Evolutionary conservation across 2,329 filamentous ascomycete species (phyloP).

Genomic region (Phialophora verrucosa): DNA sequence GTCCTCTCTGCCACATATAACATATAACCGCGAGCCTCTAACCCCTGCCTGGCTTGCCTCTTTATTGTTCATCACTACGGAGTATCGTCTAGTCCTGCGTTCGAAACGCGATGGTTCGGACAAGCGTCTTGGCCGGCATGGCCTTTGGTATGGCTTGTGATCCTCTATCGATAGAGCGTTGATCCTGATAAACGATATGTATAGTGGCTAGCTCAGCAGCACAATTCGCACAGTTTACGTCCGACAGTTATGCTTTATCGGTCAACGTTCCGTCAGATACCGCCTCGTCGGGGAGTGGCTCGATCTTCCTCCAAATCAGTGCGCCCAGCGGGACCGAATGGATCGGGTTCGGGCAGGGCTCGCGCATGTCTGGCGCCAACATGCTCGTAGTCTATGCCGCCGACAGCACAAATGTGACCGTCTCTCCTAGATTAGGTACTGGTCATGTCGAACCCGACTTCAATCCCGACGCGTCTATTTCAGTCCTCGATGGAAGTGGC

Average conservation of each 20-base stretch:
- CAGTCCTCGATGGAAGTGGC: constrained; percentile 60
- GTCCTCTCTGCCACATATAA: neutral
- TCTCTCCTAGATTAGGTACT: constrained; percentile 58
- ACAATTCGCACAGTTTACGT: constrained; percentile 34
- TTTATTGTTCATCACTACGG: neutral
- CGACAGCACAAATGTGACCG: constrained; percentile 61
- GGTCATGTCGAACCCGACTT: constrained; percentile 53
- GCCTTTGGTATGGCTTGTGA: constrained; percentile 23
- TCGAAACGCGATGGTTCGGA: constrained; percentile 28
- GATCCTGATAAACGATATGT: constrained; percentile 44
- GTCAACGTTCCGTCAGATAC: constrained; percentile 62
- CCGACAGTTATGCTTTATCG: constrained; percentile 38
- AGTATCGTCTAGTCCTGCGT: neutral
- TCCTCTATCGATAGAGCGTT: constrained; percentile 18
- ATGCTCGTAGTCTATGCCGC: constrained; percentile 66
- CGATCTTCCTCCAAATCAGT: constrained; percentile 64
- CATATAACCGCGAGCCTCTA: neutral
- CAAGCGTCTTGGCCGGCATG: constrained; percentile 27
- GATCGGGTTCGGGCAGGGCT: constrained; percentile 63
- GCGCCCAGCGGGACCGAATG: constrained; percentile 60
- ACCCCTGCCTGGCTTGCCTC: neutral
- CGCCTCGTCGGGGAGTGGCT: constrained; percentile 57
- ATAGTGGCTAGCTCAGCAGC: constrained; percentile 34
- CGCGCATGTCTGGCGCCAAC: constrained; percentile 59
- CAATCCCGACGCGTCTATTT: constrained; percentile 52